Percentiles rank a stretch among this genome's conserved stretches.
Evolutionary conservation across 2,329 filamentous ascomycete species (phyloP).

Genomic region (Moelleriella libera): DNA sequence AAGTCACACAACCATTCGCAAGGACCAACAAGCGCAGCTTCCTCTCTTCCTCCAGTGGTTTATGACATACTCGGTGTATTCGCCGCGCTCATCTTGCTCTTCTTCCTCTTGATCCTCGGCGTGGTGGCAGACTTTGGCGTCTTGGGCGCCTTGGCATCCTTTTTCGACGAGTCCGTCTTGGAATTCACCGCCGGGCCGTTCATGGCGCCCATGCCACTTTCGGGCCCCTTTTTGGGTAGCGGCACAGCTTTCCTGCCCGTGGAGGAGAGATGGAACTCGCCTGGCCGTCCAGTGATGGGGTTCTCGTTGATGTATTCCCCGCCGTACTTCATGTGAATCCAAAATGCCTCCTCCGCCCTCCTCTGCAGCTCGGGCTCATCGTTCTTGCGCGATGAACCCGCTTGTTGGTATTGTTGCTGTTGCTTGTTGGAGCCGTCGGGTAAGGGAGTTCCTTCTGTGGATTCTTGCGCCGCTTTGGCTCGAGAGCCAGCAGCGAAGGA

Average conservation of each 20-base stretch:
- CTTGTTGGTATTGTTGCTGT: constrained; percentile 1
- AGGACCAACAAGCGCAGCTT: no score
- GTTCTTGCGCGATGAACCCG: constrained; percentile 18
- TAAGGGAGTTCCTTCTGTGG: constrained; percentile 33
- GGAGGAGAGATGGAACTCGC: constrained; percentile 49
- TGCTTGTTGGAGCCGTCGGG: constrained; percentile 21
- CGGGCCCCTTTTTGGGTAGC: constrained; percentile 15
- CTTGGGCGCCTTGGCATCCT: constrained; percentile 31
- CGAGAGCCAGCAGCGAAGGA: constrained; percentile 1
- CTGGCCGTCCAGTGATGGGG: constrained; percentile 50
- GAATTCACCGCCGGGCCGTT: constrained; percentile 22
- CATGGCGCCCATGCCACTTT: constrained; percentile 19
- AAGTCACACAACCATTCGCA: no score
- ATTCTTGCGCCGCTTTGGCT: constrained; percentile 18
- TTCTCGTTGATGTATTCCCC: constrained; percentile 56
- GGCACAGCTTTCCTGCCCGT: constrained; percentile 37
- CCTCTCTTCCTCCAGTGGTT: neutral
- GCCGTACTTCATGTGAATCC: constrained; percentile 42
- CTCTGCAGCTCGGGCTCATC: constrained; percentile 27
- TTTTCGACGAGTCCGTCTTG: constrained; percentile 29
- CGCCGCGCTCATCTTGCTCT: constrained; percentile 28
- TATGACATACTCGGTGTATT: constrained; percentile 17
- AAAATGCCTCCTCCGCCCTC: constrained; percentile 42
- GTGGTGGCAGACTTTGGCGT: constrained; percentile 25
- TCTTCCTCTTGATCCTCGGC: constrained; percentile 30